Conservation (phyloP, 805 yeast genomes). For the Teunomyces panamensis region DNA sequence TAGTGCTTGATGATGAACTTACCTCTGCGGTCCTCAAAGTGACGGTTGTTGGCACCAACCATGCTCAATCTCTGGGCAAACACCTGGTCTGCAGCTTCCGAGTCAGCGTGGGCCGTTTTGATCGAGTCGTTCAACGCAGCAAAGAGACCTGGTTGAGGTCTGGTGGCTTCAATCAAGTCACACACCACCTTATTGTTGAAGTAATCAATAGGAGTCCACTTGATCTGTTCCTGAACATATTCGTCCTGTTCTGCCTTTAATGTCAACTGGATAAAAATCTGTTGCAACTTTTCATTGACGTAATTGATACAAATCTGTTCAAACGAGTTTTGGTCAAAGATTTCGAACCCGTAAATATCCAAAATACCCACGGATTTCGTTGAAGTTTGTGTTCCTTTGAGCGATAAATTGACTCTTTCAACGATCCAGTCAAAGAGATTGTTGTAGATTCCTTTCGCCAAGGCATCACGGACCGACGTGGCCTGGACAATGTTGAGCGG, state of each 20-base stretch:
- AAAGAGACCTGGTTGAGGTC: constrained; percentile 91
- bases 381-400: constrained; percentile 45
- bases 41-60: constrained; percentile 73
- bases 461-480: constrained; percentile 88
- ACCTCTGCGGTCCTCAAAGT: constrained; percentile 82
- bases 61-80: constrained; percentile 87
- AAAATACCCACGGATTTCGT: constrained; percentile 83
- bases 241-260: constrained; percentile 97
- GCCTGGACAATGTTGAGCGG: constrained; percentile 93
- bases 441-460: constrained; percentile 91
- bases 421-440: constrained; percentile 97
- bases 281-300: constrained; percentile 94
- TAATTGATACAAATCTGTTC: constrained; percentile 95
- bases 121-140: constrained; percentile 96
- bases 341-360: constrained; percentile 96
- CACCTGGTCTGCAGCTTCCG: constrained; percentile 93
- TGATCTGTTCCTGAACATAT: constrained; percentile 88
- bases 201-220: constrained; percentile 97
- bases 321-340: constrained; percentile 90
- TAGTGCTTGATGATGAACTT: constrained; percentile 92
- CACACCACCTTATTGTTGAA: constrained; percentile 96
- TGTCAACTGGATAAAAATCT: constrained; percentile 92
- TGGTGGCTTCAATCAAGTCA: constrained; percentile 87
- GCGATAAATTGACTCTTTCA: constrained; percentile 78
- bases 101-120: constrained; percentile 98